Conservation (phyloP, 495 filamentous ascomycete genomes). For the Aspergillus mulundensis region DNA sequence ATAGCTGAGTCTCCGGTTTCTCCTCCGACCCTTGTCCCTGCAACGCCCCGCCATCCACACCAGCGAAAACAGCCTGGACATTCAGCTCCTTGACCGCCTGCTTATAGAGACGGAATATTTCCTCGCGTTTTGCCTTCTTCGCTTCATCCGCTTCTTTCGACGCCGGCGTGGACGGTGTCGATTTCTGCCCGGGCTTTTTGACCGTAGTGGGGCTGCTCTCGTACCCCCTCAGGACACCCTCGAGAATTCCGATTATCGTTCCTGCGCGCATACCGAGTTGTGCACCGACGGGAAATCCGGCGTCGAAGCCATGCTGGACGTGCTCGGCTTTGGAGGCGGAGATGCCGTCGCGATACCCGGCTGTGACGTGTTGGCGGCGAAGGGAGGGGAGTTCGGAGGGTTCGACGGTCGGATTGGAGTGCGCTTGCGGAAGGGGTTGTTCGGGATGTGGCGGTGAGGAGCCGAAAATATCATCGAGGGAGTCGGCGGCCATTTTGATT, state of each 20-base stretch:
- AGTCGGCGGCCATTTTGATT: slow-evolving; percentile 14
- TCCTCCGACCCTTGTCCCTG: slow-evolving; percentile 28
- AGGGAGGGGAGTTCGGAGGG: slow-evolving; percentile 73
- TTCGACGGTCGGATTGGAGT: slow-evolving; percentile 24
- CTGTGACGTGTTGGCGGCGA: slow-evolving; percentile 67
- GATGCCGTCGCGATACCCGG: slow-evolving; percentile 90
- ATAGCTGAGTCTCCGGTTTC: slow-evolving; percentile 24
- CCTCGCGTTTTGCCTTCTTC: slow-evolving; percentile 25
- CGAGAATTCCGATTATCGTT: slow-evolving; percentile 64
- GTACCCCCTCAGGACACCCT: slow-evolving; percentile 52
- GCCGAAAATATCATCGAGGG: slow-evolving; percentile 48
- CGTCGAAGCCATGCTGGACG: slow-evolving; percentile 84
- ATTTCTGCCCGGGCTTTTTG: slow-evolving; percentile 22
- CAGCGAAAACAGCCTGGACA: slow-evolving; percentile 59
- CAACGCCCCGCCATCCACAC: slow-evolving; percentile 52
- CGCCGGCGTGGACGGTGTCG: not conserved
- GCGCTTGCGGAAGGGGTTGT: not conserved
- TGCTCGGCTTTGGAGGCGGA: slow-evolving; percentile 61
- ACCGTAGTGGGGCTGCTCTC: slow-evolving; percentile 27
- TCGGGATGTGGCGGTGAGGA: slow-evolving; percentile 33
- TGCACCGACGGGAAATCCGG: slow-evolving; percentile 77
- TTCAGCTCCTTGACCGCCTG: slow-evolving; percentile 58
- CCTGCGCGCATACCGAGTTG: slow-evolving; percentile 69
- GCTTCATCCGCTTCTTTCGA: slow-evolving; percentile 15
- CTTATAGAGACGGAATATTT: slow-evolving; percentile 40